Conservation (phyloP, 768 basidiomycete species). For the Phylloporus scabripes region DNA sequence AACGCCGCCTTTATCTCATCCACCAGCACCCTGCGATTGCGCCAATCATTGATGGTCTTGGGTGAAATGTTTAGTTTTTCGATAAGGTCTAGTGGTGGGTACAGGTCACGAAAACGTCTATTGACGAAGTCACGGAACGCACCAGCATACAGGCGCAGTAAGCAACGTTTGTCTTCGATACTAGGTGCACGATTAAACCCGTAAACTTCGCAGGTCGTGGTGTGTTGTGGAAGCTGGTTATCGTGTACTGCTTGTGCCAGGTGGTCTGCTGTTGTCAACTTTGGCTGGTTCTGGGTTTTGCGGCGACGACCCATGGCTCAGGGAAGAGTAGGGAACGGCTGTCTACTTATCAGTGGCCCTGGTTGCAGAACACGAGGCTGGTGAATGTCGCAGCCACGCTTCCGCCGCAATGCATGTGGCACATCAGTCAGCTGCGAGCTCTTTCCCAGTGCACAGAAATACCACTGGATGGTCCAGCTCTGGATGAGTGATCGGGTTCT, state of each 20-base stretch:
- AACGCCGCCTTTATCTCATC: constrained; percentile 31
- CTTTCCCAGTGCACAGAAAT: too few species aligned
- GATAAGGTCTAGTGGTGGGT: constrained; percentile 18
- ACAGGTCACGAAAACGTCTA: neutral
- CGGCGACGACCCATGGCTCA: neutral
- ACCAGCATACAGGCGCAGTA: constrained; percentile 30
- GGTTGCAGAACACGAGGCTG: too few species aligned
- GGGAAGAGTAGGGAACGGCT: too few species aligned
- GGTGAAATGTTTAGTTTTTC: constrained; percentile 15
- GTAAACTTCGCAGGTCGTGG: constrained; percentile 31
- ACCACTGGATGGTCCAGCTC: too few species aligned
- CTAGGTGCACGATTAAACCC: constrained; percentile 28
- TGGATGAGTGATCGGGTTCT: too few species aligned
- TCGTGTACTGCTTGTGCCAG: constrained; percentile 23
- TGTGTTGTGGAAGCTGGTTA: constrained; percentile 27
- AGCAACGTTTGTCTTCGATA: constrained; percentile 8
- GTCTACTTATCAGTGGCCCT: too few species aligned
- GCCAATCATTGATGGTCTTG: constrained; percentile 30
- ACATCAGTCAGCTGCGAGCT: too few species aligned
- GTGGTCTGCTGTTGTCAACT: constrained; percentile 5
- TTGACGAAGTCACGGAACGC: neutral
- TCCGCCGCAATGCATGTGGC: too few species aligned
- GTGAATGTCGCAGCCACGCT: too few species aligned
- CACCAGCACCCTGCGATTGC: constrained; percentile 25
- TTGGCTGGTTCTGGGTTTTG: neutral